Base-by-base conservation (phyloP, 1,139 yeast genomes). In the Citeromyces siamensis region DNA sequence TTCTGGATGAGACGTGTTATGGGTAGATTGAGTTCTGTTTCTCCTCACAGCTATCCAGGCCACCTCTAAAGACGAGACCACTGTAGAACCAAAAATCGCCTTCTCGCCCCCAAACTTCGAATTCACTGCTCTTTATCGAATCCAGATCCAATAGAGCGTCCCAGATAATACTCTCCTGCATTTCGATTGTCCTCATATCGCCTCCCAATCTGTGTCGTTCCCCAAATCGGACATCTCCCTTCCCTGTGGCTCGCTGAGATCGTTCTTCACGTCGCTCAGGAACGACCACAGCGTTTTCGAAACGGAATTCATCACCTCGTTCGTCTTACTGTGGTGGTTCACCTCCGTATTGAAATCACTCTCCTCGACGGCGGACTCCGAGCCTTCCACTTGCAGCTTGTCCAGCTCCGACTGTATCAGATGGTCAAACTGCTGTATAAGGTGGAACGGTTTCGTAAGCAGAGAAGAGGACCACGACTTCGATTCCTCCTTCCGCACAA, bases 381-480 rank as follows among this genome's bases (percentile, higher is more conserved):
- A 21, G 59, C 53, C 54, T 18, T 60, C 48, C 2, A 49, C 33
- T 22, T 52, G 51, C 16, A 75, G 56, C 51, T 71, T 64, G 46
- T 79, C 88, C 43, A 80, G 64, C 50, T 79, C 88, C 40, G 64
- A 68, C 49, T 74, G 84, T 20, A 80, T 58, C 57, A 78, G 63
- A 36, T 70, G 71, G 52, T 80, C 90, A 48, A 80, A 68, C 43
- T 76, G 85, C 46, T 76, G 83, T 33, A 80, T 64, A 40, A 78
- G 61, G 32, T 64, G 70, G 35, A 79, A 60, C 1, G 88, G 84
- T 45, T 71, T 77, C 3, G 64, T 56, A 32, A 66, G 47, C 9
- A 39, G 13, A 6, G 32, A 8, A 19, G 32, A 33, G 27, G 35
- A 28, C 59, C 59, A 53, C 10, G 73, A 58, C n/a, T 61, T 51